Conservation (phyloP, 2,329 filamentous ascomycete species). For the Fusarium duplospermum region DNA sequence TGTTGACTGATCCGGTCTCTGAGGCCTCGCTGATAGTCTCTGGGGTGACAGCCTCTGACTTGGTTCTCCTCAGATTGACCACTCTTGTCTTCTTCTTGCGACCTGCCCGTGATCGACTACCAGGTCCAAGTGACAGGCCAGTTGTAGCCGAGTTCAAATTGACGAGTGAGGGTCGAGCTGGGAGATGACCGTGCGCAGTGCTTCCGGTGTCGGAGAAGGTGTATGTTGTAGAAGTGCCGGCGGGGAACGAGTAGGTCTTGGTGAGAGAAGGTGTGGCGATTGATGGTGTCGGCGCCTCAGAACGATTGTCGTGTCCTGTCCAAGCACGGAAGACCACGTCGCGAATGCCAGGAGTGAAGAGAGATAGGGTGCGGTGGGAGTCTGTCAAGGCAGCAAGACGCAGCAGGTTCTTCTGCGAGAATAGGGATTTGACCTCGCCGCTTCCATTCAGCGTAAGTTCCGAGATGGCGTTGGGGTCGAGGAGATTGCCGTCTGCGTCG, state of each 20-base stretch:
- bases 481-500: conserved; percentile 80
- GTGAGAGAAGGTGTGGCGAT: conserved; percentile 65
- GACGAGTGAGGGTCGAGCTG: conserved; percentile 75
- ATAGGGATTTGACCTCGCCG: conserved; percentile 86
- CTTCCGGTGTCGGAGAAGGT: conserved; percentile 80
- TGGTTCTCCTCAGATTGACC: conserved; percentile 79
- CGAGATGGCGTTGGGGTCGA: conserved; percentile 81
- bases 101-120: conserved; percentile 69
- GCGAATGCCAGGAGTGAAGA: conserved; percentile 90
- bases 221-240: conserved; percentile 72
- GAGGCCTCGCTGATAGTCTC: conserved; percentile 62
- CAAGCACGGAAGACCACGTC: conserved; percentile 94
- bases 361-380: conserved; percentile 88
- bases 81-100: conserved; percentile 87
- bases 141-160: conserved; percentile 71
- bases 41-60: conserved; percentile 64
- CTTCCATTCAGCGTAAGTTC: conserved; percentile 82
- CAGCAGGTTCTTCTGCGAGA: conserved; percentile 94
- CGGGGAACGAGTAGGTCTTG: conserved; percentile 71
- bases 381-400: conserved; percentile 85
- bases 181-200: conserved; percentile 68
- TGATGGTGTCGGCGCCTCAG: conserved; percentile 66
- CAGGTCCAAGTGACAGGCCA: conserved; percentile 72
- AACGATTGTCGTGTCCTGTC: conserved; percentile 81
- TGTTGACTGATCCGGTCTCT: conserved; percentile 65